phyloP scores from a whole-genome alignment of 2,329 filamentous ascomycete species.

The Ophiosphaerella narmari region DNA sequence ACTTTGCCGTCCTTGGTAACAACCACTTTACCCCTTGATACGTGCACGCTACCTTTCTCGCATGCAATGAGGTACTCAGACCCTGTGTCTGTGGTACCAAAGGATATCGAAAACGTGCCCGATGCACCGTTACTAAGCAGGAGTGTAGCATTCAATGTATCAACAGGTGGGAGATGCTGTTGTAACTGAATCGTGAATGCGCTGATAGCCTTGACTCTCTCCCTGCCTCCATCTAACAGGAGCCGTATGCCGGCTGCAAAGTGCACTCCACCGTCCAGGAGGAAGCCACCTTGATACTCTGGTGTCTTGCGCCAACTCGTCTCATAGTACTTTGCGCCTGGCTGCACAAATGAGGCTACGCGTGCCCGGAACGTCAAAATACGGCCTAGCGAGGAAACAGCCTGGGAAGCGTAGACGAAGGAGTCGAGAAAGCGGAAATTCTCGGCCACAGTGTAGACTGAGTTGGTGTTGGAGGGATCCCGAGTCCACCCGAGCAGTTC shows the following conservation, averaged over 20 bases:
- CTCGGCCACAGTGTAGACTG: conserved; percentile 63
- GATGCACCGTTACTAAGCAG: conserved; percentile 59
- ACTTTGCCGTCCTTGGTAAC: conserved; percentile 24
- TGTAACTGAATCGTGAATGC: conserved; percentile 62
- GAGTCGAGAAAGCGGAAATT: conserved; percentile 70
- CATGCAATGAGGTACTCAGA: conserved; percentile 63
- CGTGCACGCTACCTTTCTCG: conserved; percentile 61
- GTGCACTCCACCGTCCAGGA: conserved; percentile 78
- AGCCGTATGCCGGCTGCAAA: conserved; percentile 66
- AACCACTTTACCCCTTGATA: conserved; percentile 50
- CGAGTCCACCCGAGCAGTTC: conserved; percentile 56
- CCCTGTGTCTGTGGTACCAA: conserved; percentile 60
- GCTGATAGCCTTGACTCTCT: conserved; percentile 54
- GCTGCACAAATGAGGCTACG: conserved; percentile 51
- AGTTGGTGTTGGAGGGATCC: conserved; percentile 43
- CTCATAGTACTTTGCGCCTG: conserved; percentile 61
- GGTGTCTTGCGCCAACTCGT: conserved; percentile 70
- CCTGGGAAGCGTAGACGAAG: conserved; percentile 57
- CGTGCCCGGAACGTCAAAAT: conserved; percentile 60
- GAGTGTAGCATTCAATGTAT: conserved; percentile 66
- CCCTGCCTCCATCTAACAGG: conserved; percentile 55
- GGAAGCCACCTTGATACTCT: conserved; percentile 73
- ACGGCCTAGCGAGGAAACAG: conserved; percentile 59
- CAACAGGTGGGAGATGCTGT: conserved; percentile 65
- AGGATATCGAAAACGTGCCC: conserved; percentile 63